These are phyloP conservation scores for Lodderomyces metapsilosis DNA, from an alignment of 1,139 yeast genomes.

Conservation along the genomic window DNA sequence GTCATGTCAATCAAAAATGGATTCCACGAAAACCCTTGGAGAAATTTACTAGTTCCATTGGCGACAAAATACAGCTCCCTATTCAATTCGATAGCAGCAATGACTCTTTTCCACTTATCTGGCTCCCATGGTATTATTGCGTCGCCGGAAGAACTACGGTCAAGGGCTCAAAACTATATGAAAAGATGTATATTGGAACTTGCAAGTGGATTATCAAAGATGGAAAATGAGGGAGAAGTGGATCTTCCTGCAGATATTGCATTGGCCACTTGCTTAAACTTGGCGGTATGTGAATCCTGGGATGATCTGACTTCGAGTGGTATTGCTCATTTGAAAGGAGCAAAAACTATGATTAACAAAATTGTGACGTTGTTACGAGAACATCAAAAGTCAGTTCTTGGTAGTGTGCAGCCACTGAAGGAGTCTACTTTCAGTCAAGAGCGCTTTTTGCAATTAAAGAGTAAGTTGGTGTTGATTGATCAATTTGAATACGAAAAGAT, in stretches of 20 bases:
- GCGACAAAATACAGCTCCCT: slow-evolving; percentile 54
- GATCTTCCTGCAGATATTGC: slow-evolving; percentile 65
- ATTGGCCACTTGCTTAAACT: slow-evolving; percentile 58
- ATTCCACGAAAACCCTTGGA: slow-evolving; percentile 66
- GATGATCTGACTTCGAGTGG: slow-evolving; percentile 65
- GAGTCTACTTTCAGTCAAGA: neutral
- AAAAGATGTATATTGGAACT: slow-evolving; percentile 56
- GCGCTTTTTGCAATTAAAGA: slow-evolving; percentile 12
- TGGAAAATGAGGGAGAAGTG: slow-evolving; percentile 14
- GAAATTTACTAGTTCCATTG: slow-evolving; percentile 55
- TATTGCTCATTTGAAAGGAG: slow-evolving; percentile 66
- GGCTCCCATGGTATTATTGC: slow-evolving; percentile 33
- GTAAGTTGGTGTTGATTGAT: slow-evolving; percentile 31
- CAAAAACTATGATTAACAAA: slow-evolving; percentile 58
- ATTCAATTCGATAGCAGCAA: slow-evolving; percentile 61
- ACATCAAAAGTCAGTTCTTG: slow-evolving; percentile 20
- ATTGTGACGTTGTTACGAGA: slow-evolving; percentile 34
- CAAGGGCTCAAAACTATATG: slow-evolving; percentile 58
- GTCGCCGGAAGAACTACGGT: slow-evolving; percentile 35
- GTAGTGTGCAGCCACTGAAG: slow-evolving; percentile 13
- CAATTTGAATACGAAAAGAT: slow-evolving; percentile 37
- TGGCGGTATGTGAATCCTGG: slow-evolving; percentile 70
- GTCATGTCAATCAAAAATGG: slow-evolving; percentile 66
- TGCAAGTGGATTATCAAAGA: slow-evolving; percentile 52
- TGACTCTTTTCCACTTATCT: slow-evolving; percentile 65